Evolutionary conservation across 352 stramenopile species (phyloP), one percentile per base, ranked within the genome.

Genomic region (Peronospora tabacina): DNA sequence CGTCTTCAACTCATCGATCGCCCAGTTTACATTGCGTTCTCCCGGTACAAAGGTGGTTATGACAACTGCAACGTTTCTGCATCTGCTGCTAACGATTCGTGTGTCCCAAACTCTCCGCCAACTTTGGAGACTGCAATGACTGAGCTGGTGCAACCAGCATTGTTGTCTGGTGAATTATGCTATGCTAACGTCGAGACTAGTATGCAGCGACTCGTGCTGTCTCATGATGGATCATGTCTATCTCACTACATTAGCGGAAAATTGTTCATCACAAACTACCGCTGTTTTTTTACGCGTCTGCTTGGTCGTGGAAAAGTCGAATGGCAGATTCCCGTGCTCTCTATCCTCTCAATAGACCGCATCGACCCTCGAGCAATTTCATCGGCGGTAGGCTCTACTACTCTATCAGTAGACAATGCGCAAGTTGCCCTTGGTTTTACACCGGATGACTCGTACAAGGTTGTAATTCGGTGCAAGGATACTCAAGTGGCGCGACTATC

Each of bases 211-310:
- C 70, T 83, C 15, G 63, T 79, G 20, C 52, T 85, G 0, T 74
- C 77, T 9, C 63, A 82, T 24, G 72, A 90, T 39, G 78, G 78
- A 28, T 81, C 77, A 11, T 89, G 77, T 17, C 42, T 82, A 16
- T 64, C 74, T 32, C 76, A 88, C 40, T 87, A 85, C 39, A 72
- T 87, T 34, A 77, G 66, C 24, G 82, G 82, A 2, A 86, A 83
- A 41, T 65, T 93, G 41, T 90, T 79, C 39, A 75, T 93, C 33
- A 90, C 77, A 10, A 93, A 85, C 54, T 93, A 90, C 39, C 79
- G 82, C 7, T 93, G 82, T 34, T 66, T 87, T 24, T 93, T 90
- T 58, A 82, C 66, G 13, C 67, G 67, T 8, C 17, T 85, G 7
- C 52, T 87, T 12, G 71, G 58, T 24, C 52, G 47, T 17, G 61